Base-by-base conservation (phyloP, 495 filamentous ascomycete species). In the Tuber aestivum region DNA sequence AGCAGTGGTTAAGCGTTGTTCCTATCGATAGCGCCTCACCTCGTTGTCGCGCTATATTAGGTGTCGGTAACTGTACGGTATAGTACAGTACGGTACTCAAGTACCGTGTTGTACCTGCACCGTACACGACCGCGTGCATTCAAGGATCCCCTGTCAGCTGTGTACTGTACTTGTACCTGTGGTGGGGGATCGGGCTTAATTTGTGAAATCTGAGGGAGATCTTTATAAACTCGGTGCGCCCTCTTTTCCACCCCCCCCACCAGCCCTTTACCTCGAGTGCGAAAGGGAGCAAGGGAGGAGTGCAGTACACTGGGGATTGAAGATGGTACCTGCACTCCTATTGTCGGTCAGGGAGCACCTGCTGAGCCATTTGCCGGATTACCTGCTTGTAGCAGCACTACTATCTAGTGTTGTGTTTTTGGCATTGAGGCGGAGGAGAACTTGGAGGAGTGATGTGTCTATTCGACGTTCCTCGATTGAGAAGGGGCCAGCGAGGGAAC, bases 401-500 rank as follows among this genome's bases (percentile, higher is more conserved):
- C 48, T 68, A 37, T 50, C 50, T 23, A 12, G 68, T 69, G 23
- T 68, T 73, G 9, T 21, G 7, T 23, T 35, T 50, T 32, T 77
- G 3, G 42, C 23, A 37, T 32, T 75, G 40, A 38, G 38, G 35
- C 21, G 70, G 38, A 27, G 74, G 38, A 12, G 65, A 27, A 10
- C 42, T n/a, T 3, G 37, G 9, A 40, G 32, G 72, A 20, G 20
- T 48, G 40, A 42, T 65, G 37, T 42, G 20, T 8, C 27, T 16
- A 73, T 69, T 44, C 20, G 21, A 9, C 50, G 35, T 18, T 68
- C 20, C 18, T 16, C 68, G 2, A 27, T 42, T 6, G 76, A 70
- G 56, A 76, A 72, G 23, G 70, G 35, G 0, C 61, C 27, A 8
- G 73, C 48, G 21, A 80, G 84, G 69, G 81, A 83, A 70, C 81